These are phyloP conservation scores for Chlorella sorokiniana DNA, from an alignment of 139 green algal genomes.

Conservation along the genomic window DNA sequence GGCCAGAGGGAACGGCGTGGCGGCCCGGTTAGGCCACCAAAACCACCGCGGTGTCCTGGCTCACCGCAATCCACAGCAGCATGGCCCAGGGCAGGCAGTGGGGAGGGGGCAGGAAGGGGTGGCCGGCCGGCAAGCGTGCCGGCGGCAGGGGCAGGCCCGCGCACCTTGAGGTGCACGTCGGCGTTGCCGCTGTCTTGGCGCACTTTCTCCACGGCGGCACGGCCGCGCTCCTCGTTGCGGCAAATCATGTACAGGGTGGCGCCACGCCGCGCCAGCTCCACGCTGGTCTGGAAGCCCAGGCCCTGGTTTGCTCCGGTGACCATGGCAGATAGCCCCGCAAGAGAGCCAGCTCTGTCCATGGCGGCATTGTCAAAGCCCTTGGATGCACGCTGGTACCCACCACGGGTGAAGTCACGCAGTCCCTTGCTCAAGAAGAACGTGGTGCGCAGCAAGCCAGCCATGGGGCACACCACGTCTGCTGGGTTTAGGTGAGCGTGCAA, in stretches of 20 bases:
- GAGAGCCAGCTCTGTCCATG: conserved; percentile 18
- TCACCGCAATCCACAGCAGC: too few relatives aligned
- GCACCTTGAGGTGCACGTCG: conserved; percentile 60
- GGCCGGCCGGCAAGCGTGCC: too few relatives aligned
- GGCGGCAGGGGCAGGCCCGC: neutral
- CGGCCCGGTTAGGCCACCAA: neutral
- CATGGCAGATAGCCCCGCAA: too few relatives aligned
- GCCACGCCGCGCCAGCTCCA: conserved; percentile 55
- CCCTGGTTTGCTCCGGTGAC: conserved; percentile 75
- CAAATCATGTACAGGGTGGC: conserved; percentile 68
- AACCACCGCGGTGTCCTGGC: too few relatives aligned
- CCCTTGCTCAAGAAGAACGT: conserved; percentile 57
- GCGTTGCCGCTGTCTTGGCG: conserved; percentile 50
- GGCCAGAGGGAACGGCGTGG: neutral
- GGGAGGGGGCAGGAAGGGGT: too few relatives aligned
- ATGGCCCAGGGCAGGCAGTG: too few relatives aligned
- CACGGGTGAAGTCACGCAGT: conserved; percentile 54
- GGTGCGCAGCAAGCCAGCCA: conserved; percentile 32
- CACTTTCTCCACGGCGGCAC: conserved; percentile 49
- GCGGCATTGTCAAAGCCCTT: conserved; percentile 48
- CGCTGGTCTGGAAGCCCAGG: conserved; percentile 54
- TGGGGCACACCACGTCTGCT: too few relatives aligned
- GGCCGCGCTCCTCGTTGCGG: conserved; percentile 55
- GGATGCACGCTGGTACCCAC: conserved; percentile 50
- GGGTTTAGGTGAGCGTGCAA: too few relatives aligned